Percentiles rank a stretch among this genome's conserved stretches.
Evolutionary conservation across 495 filamentous ascomycete genomes (phyloP).

Genomic region (Terfezia claveryi): DNA sequence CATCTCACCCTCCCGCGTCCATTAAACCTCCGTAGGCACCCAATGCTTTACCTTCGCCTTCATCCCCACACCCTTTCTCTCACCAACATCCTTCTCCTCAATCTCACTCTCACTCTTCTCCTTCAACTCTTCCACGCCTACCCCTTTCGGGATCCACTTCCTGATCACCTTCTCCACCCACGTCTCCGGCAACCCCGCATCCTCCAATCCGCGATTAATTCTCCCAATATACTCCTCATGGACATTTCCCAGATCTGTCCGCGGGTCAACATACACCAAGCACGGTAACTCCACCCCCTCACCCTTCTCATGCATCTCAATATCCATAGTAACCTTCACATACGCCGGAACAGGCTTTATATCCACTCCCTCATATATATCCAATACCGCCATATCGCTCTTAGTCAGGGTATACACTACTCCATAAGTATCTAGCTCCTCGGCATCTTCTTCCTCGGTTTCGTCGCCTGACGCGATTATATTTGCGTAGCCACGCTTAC

Average conservation of each 20-base stretch:
- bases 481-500: constrained; percentile 46
- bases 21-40: too few relatives aligned
- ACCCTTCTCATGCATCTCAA: constrained; percentile 11
- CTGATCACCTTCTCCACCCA: constrained; percentile 39
- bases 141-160: constrained; percentile 27
- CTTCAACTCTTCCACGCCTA: neutral
- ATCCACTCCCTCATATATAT: constrained; percentile 37
- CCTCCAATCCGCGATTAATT: constrained; percentile 44
- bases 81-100: too few relatives aligned
- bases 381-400: constrained; percentile 28
- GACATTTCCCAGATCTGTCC: constrained; percentile 22
- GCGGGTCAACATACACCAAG: constrained; percentile 39
- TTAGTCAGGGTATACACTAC: constrained; percentile 28
- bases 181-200: constrained; percentile 36
- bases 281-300: constrained; percentile 4
- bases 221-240: constrained; percentile 41
- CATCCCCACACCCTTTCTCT: too few relatives aligned
- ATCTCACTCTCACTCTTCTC: too few relatives aligned
- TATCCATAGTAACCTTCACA: constrained; percentile 16
- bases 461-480: constrained; percentile 25
- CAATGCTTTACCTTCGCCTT: too few relatives aligned
- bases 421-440: constrained; percentile 20
- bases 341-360: constrained; percentile 21
- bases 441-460: constrained; percentile 6
- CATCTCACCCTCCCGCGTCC: too few relatives aligned